These are phyloP conservation scores for Sphaerobolus stellatus DNA, from an alignment of 1,284 basidiomycete species.

Conservation along the genomic window DNA sequence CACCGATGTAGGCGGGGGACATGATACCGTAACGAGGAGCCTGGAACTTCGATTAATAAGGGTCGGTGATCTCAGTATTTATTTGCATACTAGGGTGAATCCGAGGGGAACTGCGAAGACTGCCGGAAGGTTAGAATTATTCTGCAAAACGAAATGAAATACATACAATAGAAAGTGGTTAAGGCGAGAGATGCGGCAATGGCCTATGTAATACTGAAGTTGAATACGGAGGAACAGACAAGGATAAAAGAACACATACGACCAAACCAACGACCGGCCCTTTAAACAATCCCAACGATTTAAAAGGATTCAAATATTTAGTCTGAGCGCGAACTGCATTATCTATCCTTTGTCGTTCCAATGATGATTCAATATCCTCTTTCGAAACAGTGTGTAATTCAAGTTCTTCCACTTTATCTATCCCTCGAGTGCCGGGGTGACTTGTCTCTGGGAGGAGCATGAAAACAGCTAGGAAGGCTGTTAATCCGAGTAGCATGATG, in stretches of 20 bases:
- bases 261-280: constrained; percentile 58
- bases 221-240: neutral
- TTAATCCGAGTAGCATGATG: constrained; percentile 45
- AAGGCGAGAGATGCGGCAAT: neutral
- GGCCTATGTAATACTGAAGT: neutral
- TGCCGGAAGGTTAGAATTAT: neutral
- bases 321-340: constrained; percentile 22
- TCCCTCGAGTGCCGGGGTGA: constrained; percentile 49
- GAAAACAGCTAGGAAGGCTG: constrained; percentile 46
- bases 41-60: constrained; percentile 27
- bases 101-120: constrained; percentile 34
- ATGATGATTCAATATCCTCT: too few species aligned
- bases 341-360: too few species aligned
- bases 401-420: constrained; percentile 36
- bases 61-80: neutral
- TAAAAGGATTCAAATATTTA: constrained; percentile 59
- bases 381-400: neutral
- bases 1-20: constrained; percentile 59
- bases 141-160: neutral
- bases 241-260: constrained; percentile 50
- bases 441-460: constrained; percentile 71
- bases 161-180: constrained; percentile 4
- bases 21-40: constrained; percentile 57
- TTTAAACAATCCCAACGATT: constrained; percentile 49
- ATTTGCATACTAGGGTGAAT: constrained; percentile 38